Evolutionary conservation across 2,329 filamentous ascomycete genomes (phyloP).

Genomic region (Talaromyces funiculosus): DNA sequence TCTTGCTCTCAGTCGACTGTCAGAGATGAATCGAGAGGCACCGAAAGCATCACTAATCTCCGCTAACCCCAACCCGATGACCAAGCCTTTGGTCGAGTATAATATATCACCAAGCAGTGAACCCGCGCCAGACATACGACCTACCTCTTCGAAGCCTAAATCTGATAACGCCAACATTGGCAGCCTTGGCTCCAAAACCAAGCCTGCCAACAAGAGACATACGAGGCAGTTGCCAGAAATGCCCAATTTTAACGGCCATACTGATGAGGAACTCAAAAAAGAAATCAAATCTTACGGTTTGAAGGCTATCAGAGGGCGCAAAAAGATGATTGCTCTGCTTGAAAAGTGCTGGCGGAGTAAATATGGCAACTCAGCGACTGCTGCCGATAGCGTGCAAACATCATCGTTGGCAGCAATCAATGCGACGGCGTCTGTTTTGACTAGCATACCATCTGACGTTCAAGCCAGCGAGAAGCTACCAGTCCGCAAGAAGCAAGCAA

Average conservation of each 20-base stretch:
- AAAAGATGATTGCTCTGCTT: conserved; percentile 64
- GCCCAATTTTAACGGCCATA: conserved; percentile 58
- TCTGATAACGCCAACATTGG: neutral
- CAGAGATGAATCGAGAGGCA: conserved; percentile 11
- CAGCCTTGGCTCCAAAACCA: neutral
- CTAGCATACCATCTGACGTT: neutral
- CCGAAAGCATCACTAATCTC: conserved; percentile 16
- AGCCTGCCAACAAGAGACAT: neutral
- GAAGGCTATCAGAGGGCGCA: conserved; percentile 63
- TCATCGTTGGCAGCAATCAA: neutral
- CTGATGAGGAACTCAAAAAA: conserved; percentile 57
- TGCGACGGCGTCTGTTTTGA: neutral
- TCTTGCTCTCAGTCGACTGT: neutral
- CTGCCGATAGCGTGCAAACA: neutral
- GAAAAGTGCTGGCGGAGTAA: conserved; percentile 66
- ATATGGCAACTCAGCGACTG: conserved; percentile 21
- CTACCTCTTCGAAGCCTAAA: too few species aligned
- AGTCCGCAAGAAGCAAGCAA: conserved; percentile 20
- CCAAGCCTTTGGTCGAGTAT: neutral
- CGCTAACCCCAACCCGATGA: neutral
- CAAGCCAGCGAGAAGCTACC: neutral
- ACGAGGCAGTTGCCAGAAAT: conserved; percentile 21
- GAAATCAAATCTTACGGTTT: conserved; percentile 64
- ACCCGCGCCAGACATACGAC: neutral
- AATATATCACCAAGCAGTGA: neutral